Evolutionary conservation across 2,329 filamentous ascomycete genomes (phyloP), one percentile per base, ranked within the genome.

Genomic region (Hypoxylon sp.): DNA sequence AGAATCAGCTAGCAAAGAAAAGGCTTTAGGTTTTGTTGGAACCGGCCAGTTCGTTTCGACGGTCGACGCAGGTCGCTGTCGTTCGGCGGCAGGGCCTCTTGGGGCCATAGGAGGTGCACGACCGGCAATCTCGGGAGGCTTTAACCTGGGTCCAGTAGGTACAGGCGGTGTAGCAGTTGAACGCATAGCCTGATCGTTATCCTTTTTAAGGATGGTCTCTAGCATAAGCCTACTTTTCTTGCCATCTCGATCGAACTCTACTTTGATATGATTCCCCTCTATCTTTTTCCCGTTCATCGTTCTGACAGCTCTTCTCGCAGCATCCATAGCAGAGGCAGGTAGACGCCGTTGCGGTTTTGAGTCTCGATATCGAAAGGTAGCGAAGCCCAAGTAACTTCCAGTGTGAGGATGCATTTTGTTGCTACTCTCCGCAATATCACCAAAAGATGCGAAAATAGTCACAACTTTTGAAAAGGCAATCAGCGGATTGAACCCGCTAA

Each of bases 321-420:
- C 93, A 66, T 92, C 90, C 43, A 91, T 89, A 5, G 93, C 96
- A 53, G 90, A 86, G 41, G 93, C 82, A 2, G 86, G 80, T 1
- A 83, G 74, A 81, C 89, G 75, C 82, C 84, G 71, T 83, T 82
- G 78, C 59, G 81, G 79, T 82, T 88, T 86, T 1, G 86, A 83
- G 77, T 98, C 95, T 75, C 91, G 90, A 79, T 97, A 99, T 65
- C 91, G 90, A 76, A 99, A 93, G 14, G 93, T 93, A 71, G 93
- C 97, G 77, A 99, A 94, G 11, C 96, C 96, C 11, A 99, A 86
- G 77, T 97, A 97, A 76, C 93, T 96, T 17, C 96, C 96, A 11
- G 94, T 98, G 63, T 94, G 91, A 7, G 96, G 96, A 79, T 99
- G 94, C 75, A 97, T 95, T 78, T 97, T 95, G 77, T 98, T 98